Conservation (phyloP, 805 yeast genomes). For the Wickerhamiella qilinensis region DNA sequence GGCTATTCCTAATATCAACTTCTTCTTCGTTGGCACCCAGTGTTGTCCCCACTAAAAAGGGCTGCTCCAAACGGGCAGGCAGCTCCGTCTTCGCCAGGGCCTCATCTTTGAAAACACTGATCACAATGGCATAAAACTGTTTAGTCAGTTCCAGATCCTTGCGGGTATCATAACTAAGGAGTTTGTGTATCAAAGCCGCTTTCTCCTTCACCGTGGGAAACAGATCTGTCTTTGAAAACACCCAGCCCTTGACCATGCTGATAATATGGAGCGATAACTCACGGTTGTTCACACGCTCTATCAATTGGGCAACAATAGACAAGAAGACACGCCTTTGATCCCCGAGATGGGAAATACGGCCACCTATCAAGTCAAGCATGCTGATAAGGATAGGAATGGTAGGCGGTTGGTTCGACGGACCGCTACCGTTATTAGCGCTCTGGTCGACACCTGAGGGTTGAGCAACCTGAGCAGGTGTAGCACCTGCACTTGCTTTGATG, state of each 20-base stretch:
- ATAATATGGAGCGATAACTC: conserved; percentile 60
- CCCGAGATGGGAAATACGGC: conserved; percentile 72
- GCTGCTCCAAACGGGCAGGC: conserved; percentile 90
- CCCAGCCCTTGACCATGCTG: conserved; percentile 73
- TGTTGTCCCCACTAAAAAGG: conserved; percentile 86
- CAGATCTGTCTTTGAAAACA: conserved; percentile 61
- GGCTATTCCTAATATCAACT: conserved; percentile 51
- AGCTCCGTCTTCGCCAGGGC: conserved; percentile 68
- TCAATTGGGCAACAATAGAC: conserved; percentile 71
- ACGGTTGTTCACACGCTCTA: conserved; percentile 74
- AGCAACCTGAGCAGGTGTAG: not conserved
- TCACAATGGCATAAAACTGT: conserved; percentile 70
- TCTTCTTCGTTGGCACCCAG: conserved; percentile 33
- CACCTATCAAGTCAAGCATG: conserved; percentile 58
- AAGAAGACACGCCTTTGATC: conserved; percentile 86
- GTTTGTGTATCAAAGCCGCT: conserved; percentile 81
- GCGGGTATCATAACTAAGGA: conserved; percentile 81
- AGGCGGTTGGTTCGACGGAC: conserved; percentile 7
- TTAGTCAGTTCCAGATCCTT: conserved; percentile 60
- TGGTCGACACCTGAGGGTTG: not conserved
- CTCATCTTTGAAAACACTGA: conserved; percentile 73
- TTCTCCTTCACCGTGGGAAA: conserved; percentile 94
- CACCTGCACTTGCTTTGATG: not conserved
- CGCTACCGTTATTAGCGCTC: conserved; percentile 1
- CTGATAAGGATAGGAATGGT: conserved; percentile 38